Conservation (phyloP, 345 rosid genomes). For the Microthlaspi erraticum region DNA sequence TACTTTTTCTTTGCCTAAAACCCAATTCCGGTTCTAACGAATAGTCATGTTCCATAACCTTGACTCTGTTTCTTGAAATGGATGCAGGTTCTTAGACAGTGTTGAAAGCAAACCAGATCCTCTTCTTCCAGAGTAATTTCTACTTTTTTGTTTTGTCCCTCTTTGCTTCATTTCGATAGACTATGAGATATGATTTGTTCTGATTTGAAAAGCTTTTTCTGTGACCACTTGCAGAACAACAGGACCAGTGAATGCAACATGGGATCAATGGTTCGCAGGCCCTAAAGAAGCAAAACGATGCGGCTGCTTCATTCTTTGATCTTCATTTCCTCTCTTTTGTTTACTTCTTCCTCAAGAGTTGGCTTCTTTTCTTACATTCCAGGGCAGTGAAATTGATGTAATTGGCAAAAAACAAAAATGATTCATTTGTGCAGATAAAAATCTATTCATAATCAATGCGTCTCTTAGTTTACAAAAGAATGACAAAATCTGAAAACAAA, state of each 20-base stretch:
- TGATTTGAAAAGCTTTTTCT: slow-evolving; percentile 15
- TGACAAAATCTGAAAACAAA: slow-evolving; percentile 23
- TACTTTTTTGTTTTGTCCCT: not conserved
- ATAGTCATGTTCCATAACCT: not conserved
- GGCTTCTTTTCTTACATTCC: slow-evolving; percentile 24
- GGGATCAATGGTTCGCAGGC: slow-evolving; percentile 95
- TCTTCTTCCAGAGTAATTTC: slow-evolving; percentile 66
- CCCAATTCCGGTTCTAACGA: not conserved
- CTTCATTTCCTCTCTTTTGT: not conserved
- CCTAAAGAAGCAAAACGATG: slow-evolving; percentile 68
- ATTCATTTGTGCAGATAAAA: slow-evolving; percentile 47
- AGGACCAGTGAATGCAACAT: slow-evolving; percentile 65
- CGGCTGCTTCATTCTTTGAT: slow-evolving; percentile 74
- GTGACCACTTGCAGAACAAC: slow-evolving; percentile 57
- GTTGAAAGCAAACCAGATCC: slow-evolving; percentile 76
- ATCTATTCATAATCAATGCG: slow-evolving; percentile 14
- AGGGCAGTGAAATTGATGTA: slow-evolving; percentile 35
- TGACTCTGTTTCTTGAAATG: slow-evolving; percentile 9
- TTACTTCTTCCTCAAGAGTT: slow-evolving; percentile 27
- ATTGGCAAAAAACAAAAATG: slow-evolving; percentile 17
- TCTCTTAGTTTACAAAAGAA: slow-evolving; percentile 27
- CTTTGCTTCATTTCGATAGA: not conserved
- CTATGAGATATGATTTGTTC: slow-evolving; percentile 4
- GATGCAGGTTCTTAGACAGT: slow-evolving; percentile 59
- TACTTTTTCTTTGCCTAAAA: not conserved